These are phyloP conservation scores for Cymbidium sinense DNA, from an alignment of 106 monocot genomes.

Conservation along the genomic window DNA sequence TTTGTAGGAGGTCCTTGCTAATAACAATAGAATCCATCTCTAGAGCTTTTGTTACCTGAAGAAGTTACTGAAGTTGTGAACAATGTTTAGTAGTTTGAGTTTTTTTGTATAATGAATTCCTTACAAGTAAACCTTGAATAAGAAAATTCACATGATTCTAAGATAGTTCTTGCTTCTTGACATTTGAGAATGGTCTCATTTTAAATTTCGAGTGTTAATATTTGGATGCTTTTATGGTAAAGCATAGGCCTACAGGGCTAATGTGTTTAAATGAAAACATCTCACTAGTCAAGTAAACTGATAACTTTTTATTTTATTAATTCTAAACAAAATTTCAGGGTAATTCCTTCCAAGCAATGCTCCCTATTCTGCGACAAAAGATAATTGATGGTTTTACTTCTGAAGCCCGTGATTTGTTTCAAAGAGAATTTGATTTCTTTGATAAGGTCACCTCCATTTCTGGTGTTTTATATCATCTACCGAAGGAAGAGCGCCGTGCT, in stretches of 20 bases:
- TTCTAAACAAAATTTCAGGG: slow-evolving; percentile 26
- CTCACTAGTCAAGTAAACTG: not conserved
- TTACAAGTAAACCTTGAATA: not conserved
- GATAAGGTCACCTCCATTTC: slow-evolving; percentile 97
- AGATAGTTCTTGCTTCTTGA: not conserved
- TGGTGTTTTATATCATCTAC: slow-evolving; percentile 86
- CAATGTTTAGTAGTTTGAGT: not conserved
- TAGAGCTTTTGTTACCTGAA: not conserved
- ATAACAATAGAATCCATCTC: too few species aligned
- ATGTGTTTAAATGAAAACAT: not conserved
- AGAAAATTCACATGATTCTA: not conserved
- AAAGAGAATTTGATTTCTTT: slow-evolving; percentile 93
- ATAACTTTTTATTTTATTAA: not conserved
- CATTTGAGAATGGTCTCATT: not conserved
- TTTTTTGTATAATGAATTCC: not conserved
- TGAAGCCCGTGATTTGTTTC: slow-evolving; percentile 84
- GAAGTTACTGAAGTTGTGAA: not conserved
- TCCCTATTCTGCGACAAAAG: slow-evolving; percentile 60
- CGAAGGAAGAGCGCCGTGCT: slow-evolving; percentile 90
- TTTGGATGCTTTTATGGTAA: not conserved
- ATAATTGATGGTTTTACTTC: slow-evolving; percentile 84
- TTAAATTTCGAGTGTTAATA: not conserved
- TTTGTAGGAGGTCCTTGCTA: too few species aligned
- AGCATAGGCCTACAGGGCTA: not conserved
- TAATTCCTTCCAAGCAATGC: slow-evolving; percentile 61